Evolutionary conservation across 805 yeast species (phyloP).

Genomic region (Saturnispora dispora): DNA sequence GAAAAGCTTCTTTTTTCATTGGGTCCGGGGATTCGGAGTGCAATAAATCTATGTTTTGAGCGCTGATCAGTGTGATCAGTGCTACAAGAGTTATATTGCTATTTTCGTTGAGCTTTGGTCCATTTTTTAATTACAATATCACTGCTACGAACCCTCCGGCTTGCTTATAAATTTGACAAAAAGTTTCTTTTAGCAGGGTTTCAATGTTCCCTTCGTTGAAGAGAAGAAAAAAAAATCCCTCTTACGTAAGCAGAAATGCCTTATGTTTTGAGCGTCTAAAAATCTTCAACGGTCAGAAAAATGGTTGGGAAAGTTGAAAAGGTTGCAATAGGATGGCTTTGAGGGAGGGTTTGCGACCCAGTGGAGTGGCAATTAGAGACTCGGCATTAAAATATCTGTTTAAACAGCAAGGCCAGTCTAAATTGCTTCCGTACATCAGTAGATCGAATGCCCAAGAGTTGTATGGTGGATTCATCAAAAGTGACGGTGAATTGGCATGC

Average conservation of each 20-base stretch:
- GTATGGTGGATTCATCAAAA: background rate
- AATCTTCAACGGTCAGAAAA: background rate
- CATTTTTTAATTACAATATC: background rate
- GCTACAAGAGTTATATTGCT: background rate
- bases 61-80: background rate
- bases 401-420: background rate
- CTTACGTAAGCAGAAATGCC: constrained; percentile 2
- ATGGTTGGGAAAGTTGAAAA: background rate
- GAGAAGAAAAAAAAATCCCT: background rate
- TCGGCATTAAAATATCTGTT: background rate
- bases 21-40: constrained; percentile 4
- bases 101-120: background rate
- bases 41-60: too few relatives aligned
- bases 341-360: background rate
- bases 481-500: background rate
- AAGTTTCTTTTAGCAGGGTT: background rate
- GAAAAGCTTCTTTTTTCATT: constrained; percentile 7
- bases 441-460: background rate
- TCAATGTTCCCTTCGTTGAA: background rate
- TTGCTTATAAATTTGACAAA: background rate
- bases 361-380: background rate
- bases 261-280: background rate
- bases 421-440: background rate
- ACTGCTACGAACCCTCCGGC: background rate
- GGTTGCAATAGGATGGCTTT: background rate